Percentiles rank a stretch among this genome's conserved stretches.
Conservation (phyloP, 306 rosid species). For the Trifolium repens region DNA sequence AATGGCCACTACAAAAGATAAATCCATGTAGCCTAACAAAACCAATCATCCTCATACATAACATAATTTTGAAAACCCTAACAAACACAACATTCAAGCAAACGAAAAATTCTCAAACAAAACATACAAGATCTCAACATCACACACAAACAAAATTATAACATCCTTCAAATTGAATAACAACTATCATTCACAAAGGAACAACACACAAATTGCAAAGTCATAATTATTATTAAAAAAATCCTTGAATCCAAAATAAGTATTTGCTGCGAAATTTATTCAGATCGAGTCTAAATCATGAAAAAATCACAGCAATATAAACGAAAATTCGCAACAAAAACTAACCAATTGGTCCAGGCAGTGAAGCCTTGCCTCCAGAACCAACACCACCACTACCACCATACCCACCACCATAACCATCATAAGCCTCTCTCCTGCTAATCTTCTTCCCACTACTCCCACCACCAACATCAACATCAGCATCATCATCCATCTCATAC, state of each 20-base stretch:
- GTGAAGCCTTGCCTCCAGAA: conserved; percentile 66
- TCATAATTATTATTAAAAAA: background rate
- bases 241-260: background rate
- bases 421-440: conserved; percentile 70
- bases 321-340: background rate
- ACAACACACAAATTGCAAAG: background rate
- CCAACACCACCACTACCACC: conserved; percentile 47
- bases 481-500: conserved; percentile 74
- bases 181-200: conserved; percentile 4
- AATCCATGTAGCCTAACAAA: conserved; percentile 27
- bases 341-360: conserved; percentile 72
- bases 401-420: conserved; percentile 57
- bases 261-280: background rate
- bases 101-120: conserved; percentile 10
- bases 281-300: background rate
- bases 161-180: conserved; percentile 25
- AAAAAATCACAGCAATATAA: conserved; percentile 6
- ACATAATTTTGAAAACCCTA: conserved; percentile 6
- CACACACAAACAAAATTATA: background rate
- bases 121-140: conserved; percentile 26
- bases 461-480: conserved; percentile 48
- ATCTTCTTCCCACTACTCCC: conserved; percentile 70
- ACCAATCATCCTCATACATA: background rate
- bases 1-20: conserved; percentile 27
- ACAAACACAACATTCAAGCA: conserved; percentile 1